Evolutionary conservation across 495 filamentous ascomycete genomes (phyloP).

Genomic region (Recurvomyces mirabilis): DNA sequence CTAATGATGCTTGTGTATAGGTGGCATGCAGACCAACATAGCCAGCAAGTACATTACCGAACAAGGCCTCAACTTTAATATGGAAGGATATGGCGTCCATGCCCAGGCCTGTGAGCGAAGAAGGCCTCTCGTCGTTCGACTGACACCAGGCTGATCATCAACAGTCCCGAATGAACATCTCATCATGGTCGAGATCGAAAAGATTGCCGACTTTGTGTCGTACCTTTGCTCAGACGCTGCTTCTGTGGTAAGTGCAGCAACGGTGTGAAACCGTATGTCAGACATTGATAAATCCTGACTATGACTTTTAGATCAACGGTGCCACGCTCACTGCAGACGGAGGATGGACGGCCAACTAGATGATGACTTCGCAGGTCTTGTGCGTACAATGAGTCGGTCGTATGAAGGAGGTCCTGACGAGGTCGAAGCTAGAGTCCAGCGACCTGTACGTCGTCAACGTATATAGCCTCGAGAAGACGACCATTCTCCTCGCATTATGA

Average conservation of each 20-base stretch:
- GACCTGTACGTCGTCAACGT: too few relatives aligned
- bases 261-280: too few relatives aligned
- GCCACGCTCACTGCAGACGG: slow-evolving; percentile 18
- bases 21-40: slow-evolving; percentile 48
- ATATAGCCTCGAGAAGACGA: too few relatives aligned
- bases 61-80: slow-evolving; percentile 32
- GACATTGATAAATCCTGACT: too few relatives aligned
- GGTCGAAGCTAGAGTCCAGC: too few relatives aligned
- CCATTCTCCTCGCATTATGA: too few relatives aligned
- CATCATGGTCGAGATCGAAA: slow-evolving; percentile 7
- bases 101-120: slow-evolving; percentile 4
- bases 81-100: slow-evolving; percentile 26
- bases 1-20: too few relatives aligned
- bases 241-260: too few relatives aligned
- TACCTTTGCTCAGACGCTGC: slow-evolving; percentile 16
- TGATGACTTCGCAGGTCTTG: too few relatives aligned
- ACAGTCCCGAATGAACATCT: slow-evolving; percentile 3
- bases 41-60: not conserved
- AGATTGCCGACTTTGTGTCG: slow-evolving; percentile 20
- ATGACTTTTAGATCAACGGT: too few relatives aligned
- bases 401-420: too few relatives aligned
- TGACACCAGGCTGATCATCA: not conserved
- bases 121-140: not conserved
- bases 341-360: slow-evolving; percentile 15
- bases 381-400: too few relatives aligned